Base-by-base conservation (phyloP, 1,284 basidiomycete species). In the Porphyrellus sp. region DNA sequence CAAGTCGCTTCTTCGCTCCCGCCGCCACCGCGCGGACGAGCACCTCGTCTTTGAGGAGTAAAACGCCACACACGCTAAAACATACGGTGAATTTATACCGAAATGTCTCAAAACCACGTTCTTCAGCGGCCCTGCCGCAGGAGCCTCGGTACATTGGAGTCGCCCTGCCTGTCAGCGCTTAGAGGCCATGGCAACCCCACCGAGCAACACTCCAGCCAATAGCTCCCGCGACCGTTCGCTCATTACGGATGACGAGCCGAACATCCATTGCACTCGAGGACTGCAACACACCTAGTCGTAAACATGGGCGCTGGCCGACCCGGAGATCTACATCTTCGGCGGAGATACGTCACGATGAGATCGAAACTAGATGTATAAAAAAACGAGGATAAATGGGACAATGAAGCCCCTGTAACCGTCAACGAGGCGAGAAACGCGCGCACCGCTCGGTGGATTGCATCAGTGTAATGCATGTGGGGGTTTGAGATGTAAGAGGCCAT, bases 21-120 rank as follows among this genome's bases (percentile, higher is more conserved):
- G 65, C 35, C 45, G 62, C 65, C 65, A 63, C 65, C 62, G 64
- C 63, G 56, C 0, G 34, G 49, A 46, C 51, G 34, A 47, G 15
- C 5, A 5, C 34, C 46, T 43, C 38, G 51, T 49, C 51, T 11
- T 31, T 45, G 24, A 55, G 50, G 42, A 24, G n/a, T 30, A 37
- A 44, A 37, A 23, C 37, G 49, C 54, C 63, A 56, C 52, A 12
- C 40, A 3, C 11, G 12, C 20, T 24, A 39, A 52, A 52, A 62
- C 51, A 52, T 52, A 39, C 51, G 49, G 49, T 44, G 18, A 30
- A 2, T 27, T 31, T 7, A 51, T 43, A 46, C 56, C 52, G 51
- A 37, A 23, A 27, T 49, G 40, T 61, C 48, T 63, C 54, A 31
- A 24, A 24, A 37, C 27, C 57, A 57, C 42, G 43, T 38, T 54